phyloP scores from a whole-genome alignment of 2,329 filamentous ascomycete species.

The Fonsecaea multimorphosa region DNA sequence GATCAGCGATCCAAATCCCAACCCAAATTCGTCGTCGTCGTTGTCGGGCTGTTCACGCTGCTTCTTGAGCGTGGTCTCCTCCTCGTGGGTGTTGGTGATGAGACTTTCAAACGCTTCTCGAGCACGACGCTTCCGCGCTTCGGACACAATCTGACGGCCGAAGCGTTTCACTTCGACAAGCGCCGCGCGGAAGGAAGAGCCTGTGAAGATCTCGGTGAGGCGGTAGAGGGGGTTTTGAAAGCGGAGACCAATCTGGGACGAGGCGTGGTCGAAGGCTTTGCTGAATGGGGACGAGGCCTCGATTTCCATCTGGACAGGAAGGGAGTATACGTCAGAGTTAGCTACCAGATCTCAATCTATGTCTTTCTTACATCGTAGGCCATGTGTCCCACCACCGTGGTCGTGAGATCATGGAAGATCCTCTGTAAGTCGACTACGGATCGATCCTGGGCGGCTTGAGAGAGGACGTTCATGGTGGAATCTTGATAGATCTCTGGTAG shows the following conservation, averaged over 20 bases:
- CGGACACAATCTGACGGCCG: constrained; percentile 64
- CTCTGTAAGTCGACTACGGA: constrained; percentile 61
- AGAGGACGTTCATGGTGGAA: constrained; percentile 49
- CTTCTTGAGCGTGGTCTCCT: constrained; percentile 8
- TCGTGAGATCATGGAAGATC: constrained; percentile 69
- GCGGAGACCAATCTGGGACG: constrained; percentile 63
- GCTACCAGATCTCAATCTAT: not conserved
- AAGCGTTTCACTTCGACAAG: constrained; percentile 61
- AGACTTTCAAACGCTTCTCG: constrained; percentile 33
- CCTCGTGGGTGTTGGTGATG: constrained; percentile 23
- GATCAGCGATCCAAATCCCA: constrained; percentile 61
- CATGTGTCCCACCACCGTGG: constrained; percentile 70
- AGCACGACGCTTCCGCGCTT: constrained; percentile 52
- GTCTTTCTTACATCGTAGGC: constrained; percentile 61
- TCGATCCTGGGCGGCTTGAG: constrained; percentile 40
- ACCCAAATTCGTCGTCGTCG: constrained; percentile 14
- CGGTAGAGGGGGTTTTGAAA: constrained; percentile 71
- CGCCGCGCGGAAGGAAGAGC: constrained; percentile 56
- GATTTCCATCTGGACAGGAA: constrained; percentile 64
- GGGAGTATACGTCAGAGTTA: constrained; percentile 11
- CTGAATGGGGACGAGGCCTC: constrained; percentile 67
- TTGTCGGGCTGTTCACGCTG: constrained; percentile 19
- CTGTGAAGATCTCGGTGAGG: constrained; percentile 62
- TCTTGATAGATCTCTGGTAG: constrained; percentile 61
- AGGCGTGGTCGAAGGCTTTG: constrained; percentile 66